Base-by-base conservation (phyloP, 2,329 filamentous ascomycete genomes). In the Pseudogymnoascus sp. region DNA sequence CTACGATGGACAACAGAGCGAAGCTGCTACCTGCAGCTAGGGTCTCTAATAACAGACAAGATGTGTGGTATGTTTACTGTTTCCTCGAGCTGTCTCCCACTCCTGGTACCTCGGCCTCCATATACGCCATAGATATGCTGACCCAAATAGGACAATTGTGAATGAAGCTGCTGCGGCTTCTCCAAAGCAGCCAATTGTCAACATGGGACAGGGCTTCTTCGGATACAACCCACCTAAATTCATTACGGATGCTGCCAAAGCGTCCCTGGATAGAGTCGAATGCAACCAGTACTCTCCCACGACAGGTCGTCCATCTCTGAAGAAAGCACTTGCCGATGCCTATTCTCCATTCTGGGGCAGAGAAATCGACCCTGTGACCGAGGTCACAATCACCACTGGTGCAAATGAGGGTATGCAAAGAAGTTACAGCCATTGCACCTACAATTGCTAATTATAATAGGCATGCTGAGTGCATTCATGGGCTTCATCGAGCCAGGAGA, bases 221-320 rank as follows among this genome's bases (percentile, higher is more conserved):
- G 93, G 93, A 64, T 97, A 97, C 77, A 97, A 97, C 74, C 93
- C 93, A 64, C 93, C 93, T 7, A 77, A 87, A 36, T 97, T 96
- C 76, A 91, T 97, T 68, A 80, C 97, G 68, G 84, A 96, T 70
- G 95, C 95, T 44, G 95, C 95, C 61, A 97, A 96, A 77, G 80
- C 88, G 40, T 93, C 93, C 40, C 83, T 99, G 61, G 88, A 96
- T 73, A 84, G 86, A 61, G 93, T 99, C 21, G 95, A 97, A 69
- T 97, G 93, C 83, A 99, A 99, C 76, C 95, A 99, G 80, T 99
- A 99, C 82, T 93, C 92, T 21, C 95, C 93, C 2, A 97, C 95
- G 19, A 95, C 92, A 82, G 95, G 95, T 65, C 87, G 93, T 6
- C 93, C 95, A 44, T 85, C 93, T 63, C 82, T 99, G 72, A 93